phyloP scores from a whole-genome alignment of 176 grass and related monocot species.

The Triticum dicoccoides region DNA sequence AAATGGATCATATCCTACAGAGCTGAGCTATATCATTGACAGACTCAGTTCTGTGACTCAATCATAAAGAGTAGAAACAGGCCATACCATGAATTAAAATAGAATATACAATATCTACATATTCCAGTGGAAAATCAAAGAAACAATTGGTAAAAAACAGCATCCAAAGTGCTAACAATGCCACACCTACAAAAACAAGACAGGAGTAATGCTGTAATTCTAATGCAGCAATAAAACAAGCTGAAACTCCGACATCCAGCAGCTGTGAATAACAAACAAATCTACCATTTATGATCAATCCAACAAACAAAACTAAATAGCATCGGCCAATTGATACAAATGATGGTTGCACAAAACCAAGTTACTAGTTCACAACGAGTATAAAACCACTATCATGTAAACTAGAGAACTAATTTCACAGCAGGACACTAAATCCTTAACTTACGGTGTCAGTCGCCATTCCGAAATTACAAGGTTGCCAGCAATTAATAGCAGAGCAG shows the following conservation, averaged over 20 bases:
- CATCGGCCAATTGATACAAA: no score
- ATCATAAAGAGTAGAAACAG: background rate
- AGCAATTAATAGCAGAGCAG: background rate
- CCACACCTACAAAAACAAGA: background rate
- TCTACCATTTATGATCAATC: background rate
- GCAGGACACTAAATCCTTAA: background rate
- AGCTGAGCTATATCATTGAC: background rate
- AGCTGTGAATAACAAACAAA: background rate
- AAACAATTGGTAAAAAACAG: background rate
- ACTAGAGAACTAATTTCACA: background rate
- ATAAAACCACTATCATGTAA: background rate
- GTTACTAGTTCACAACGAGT: background rate
- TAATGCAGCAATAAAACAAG: background rate
- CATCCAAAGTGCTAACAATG: background rate
- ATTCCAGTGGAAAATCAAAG: background rate
- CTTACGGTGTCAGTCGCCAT: no score
- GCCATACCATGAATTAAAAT: background rate
- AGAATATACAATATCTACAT: background rate
- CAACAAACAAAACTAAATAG: background rate
- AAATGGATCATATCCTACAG: background rate
- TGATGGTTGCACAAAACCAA: background rate
- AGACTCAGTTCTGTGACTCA: background rate
- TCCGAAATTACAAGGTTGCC: background rate
- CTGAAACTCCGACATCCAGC: background rate
- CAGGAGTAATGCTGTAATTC: no score